These are phyloP conservation scores for Penicillium dipodomyicola DNA, from an alignment of 495 filamentous ascomycete genomes.

Conservation along the genomic window DNA sequence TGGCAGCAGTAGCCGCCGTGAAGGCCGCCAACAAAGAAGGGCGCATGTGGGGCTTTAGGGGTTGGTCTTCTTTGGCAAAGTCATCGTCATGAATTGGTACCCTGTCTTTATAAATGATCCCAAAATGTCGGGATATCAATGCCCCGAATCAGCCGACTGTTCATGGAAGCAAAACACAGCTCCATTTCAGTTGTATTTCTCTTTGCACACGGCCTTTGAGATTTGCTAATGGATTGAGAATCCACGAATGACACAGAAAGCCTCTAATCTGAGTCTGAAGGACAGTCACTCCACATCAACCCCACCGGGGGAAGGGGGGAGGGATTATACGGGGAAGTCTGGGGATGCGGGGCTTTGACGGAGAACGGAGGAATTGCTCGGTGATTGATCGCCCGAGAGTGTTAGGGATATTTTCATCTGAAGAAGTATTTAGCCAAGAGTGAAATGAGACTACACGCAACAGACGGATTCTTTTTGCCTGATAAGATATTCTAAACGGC, in stretches of 20 bases:
- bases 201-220: neutral
- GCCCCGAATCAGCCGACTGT: neutral
- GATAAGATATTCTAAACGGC: too few species aligned
- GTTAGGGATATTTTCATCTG: neutral
- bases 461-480: too few species aligned
- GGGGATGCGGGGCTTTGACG: conserved; percentile 22
- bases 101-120: neutral
- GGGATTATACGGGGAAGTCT: neutral
- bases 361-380: conserved; percentile 23
- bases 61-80: neutral
- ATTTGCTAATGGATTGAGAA: neutral
- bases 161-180: neutral
- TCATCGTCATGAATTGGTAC: neutral
- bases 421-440: neutral
- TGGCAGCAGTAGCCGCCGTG: conserved; percentile 10
- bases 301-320: neutral
- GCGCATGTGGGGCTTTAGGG: neutral
- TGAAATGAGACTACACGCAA: neutral
- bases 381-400: conserved; percentile 17
- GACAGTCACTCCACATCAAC: neutral
- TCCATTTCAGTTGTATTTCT: neutral
- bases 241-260: neutral
- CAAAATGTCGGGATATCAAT: neutral
- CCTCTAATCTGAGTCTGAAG: neutral
- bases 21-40: conserved; percentile 3